phyloP scores from a whole-genome alignment of 2,329 filamentous ascomycete genomes.

The Calonectria montana region DNA sequence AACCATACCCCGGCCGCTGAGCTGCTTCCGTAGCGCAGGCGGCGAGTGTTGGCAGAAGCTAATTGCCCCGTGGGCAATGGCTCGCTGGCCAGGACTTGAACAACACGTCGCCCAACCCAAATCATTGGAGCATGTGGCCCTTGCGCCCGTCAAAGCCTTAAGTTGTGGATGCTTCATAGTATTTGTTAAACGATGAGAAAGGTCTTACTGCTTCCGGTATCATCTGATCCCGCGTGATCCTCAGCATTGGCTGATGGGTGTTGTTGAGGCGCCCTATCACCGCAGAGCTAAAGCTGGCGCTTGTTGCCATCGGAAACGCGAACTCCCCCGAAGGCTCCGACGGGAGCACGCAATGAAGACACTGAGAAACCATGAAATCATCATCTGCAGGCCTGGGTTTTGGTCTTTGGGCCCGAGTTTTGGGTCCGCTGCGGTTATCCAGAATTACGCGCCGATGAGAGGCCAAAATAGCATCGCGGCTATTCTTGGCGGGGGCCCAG shows the following conservation, averaged over 20 bases:
- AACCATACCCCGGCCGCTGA: neutral
- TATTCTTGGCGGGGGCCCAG: conserved; percentile 14
- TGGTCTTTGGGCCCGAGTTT: conserved; percentile 14
- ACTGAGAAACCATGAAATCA: neutral
- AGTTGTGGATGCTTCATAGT: neutral
- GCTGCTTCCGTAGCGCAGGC: neutral
- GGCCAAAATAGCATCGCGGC: conserved; percentile 40
- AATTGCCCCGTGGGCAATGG: neutral
- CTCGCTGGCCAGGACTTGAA: neutral
- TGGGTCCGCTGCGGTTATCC: conserved; percentile 22
- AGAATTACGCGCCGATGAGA: conserved; percentile 18
- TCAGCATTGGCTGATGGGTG: neutral
- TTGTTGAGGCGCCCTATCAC: neutral
- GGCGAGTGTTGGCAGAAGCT: neutral
- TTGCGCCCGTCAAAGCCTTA: neutral
- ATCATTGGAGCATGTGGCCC: neutral
- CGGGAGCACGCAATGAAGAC: neutral
- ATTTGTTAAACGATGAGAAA: neutral
- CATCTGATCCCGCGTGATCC: neutral
- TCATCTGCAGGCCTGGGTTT: conserved; percentile 3
- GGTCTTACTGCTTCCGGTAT: neutral
- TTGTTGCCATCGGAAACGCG: neutral
- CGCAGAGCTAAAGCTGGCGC: neutral
- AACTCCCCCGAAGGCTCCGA: neutral
- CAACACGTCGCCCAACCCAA: neutral